Evolutionary conservation across 371 early-diverging fungal genomes (phyloP).

Genomic region (Mortierella sp.): DNA sequence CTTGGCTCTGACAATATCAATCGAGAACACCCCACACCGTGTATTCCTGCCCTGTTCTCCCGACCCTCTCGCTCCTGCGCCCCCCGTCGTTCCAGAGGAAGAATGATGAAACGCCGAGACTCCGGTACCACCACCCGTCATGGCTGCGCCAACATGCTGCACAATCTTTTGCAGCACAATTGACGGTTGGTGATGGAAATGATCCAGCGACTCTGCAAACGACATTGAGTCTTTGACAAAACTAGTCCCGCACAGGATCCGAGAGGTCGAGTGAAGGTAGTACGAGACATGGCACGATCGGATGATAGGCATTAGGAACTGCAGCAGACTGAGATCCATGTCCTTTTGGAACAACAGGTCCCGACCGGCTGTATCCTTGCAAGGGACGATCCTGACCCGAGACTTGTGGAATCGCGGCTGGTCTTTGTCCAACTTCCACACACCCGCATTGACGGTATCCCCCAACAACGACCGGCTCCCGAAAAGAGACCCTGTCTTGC

Average conservation of each 20-base stretch:
- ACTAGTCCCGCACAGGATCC: slow-evolving; percentile 48
- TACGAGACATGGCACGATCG: slow-evolving; percentile 41
- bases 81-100: not conserved
- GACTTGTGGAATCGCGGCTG: slow-evolving; percentile 48
- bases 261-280: slow-evolving; percentile 46
- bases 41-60: not conserved
- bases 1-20: slow-evolving; percentile 42
- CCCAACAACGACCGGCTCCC: slow-evolving; percentile 28
- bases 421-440: slow-evolving; percentile 35
- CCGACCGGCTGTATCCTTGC: slow-evolving; percentile 8
- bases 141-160: slow-evolving; percentile 33
- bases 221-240: slow-evolving; percentile 25
- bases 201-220: not conserved
- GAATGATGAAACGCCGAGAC: not conserved
- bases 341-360: slow-evolving; percentile 44
- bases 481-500: slow-evolving; percentile 25
- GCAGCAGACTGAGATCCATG: slow-evolving; percentile 37
- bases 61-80: not conserved
- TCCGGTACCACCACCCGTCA: slow-evolving; percentile 29
- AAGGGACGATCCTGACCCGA: slow-evolving; percentile 31
- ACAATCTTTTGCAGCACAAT: slow-evolving; percentile 29
- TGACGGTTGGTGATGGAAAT: not conserved
- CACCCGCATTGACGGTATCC: slow-evolving; percentile 14
- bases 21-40: slow-evolving; percentile 50
- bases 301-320: slow-evolving; percentile 48